Base-by-base conservation (phyloP, 208 protist species). In the Entamoeba dispar region DNA sequence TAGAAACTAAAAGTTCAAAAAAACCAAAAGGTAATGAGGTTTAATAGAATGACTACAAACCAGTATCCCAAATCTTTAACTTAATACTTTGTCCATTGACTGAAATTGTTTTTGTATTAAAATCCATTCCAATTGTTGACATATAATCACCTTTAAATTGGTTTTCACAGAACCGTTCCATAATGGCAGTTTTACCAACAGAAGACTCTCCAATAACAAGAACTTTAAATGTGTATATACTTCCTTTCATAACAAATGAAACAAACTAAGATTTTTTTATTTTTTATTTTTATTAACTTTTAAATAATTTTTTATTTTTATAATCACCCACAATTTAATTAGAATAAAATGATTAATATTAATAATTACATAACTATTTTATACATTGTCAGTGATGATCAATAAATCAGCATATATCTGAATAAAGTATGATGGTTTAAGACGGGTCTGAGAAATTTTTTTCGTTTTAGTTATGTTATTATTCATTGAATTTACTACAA, bases 61-160 rank as follows among this genome's bases (percentile, higher is more conserved):
- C 93, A 73, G 93, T 92, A 92, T 93, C 93, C 93, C 93, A 93
- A 17, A 91, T 34, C 12, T 22, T 34, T 49, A 91, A 43, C 4
- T 55, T 55, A 19, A 55, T 19, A 6, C 1, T 19, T 55, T 55
- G 50, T 49, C 77, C 43, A 49, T 91, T n/a, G 5, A 22, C 22
- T 43, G 43, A 91, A 19, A 91, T 47, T 5, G 77, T 49, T 47
- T 91, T 91, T 22, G 77, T 49, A 17, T 49, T 49, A 49, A 91
- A 91, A n/a, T 91, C 77, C 17, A 91, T 47, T 14, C 77, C 77
- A 49, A 91, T 49, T 12, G 77, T 91, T 91, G 31, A 31, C n/a
- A 17, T 22, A 91, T 91, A 91, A 47, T 49, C 14, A 10, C 31
- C 14, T 49, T 91, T 47, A 49, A 91, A 91, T 22, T n/a, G 15